Evolutionary conservation across 2,329 filamentous ascomycete species (phyloP), one percentile per base, ranked within the genome.

Genomic region (Neurospora crassa): DNA sequence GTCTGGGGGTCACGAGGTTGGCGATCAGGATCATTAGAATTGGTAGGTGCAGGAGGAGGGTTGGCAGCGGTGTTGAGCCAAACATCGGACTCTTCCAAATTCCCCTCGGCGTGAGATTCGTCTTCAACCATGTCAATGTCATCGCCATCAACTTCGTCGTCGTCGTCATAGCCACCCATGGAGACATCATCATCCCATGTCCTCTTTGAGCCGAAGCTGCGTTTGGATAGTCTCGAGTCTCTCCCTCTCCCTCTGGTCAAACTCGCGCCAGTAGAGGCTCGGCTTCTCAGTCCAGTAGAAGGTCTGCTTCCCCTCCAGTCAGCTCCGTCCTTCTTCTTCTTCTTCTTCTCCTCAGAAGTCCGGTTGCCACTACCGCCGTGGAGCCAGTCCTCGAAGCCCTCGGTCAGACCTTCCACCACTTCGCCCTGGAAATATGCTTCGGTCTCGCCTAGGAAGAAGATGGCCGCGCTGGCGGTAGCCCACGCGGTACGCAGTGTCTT

Each of bases 401-500:
- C 87, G 89, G 94, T 97, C 1, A 93, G 90, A 41, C 90, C 90
- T 72, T 90, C 88, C 16, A 97, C 90, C 7, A 98, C 90, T 78
- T 97, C 94, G 1, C 92, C 93, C 79, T 97, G 95, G 67, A 98
- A 89, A 77, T 97, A 98, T 3, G 89, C 89, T 75, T 95, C 92
- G 16, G 93, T 91, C 79, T 97, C 94, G 0, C 92, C 93, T 3
- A 98, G 84, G 75, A 98, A 92, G 81, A 97, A 97, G 4, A 97
- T 88, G 1, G 93, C 91, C 2, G 94, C 92, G 77, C 92, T 94
- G 75, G 92, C 91, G 0, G 93, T 96, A 0, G 94, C 95, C 96
- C 96, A 99, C 0, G 95, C 88, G 74, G 90, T 91, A 18, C 96
- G 89, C 86, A 97, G 91, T 0, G 88, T 86, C 42, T 85, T 84